phyloP scores from a whole-genome alignment of 2,329 filamentous ascomycete species.

The Westerdykella sp. region DNA sequence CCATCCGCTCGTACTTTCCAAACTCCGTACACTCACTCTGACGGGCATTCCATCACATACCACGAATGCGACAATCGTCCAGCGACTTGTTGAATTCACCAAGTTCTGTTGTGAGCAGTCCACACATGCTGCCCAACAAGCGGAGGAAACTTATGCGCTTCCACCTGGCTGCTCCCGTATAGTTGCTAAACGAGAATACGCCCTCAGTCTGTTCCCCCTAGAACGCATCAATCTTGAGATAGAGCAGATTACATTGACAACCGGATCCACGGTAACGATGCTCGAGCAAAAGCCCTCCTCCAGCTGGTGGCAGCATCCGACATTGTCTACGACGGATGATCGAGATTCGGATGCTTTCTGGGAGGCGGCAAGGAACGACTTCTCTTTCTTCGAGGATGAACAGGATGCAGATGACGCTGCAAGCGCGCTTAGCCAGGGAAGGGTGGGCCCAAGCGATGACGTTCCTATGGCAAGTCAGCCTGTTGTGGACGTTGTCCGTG shows the following conservation, averaged over 20 bases:
- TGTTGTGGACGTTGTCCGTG: conserved; percentile 46
- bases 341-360: conserved; percentile 54
- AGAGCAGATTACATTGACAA: conserved; percentile 17
- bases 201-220: conserved; percentile 50
- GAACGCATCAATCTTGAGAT: conserved; percentile 51
- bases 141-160: conserved; percentile 52
- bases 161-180: conserved; percentile 51
- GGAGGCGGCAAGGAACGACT: conserved; percentile 54
- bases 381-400: conserved; percentile 55
- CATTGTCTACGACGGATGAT: conserved; percentile 54
- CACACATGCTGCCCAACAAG: conserved; percentile 47
- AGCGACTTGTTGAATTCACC: conserved; percentile 49
- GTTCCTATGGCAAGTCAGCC: conserved; percentile 1
- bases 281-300: conserved; percentile 33
- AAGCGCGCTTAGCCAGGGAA: too few species aligned
- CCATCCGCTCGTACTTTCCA: conserved; percentile 51
- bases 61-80: conserved; percentile 33
- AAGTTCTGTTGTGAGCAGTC: conserved; percentile 52
- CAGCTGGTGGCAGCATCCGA: conserved; percentile 42
- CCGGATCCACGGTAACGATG: neutral
- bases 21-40: conserved; percentile 50
- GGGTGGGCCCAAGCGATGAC: conserved; percentile 3
- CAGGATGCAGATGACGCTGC: conserved; percentile 39
- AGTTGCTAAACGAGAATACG: conserved; percentile 44
- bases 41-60: conserved; percentile 51